phyloP scores from a whole-genome alignment of 2,329 filamentous ascomycete genomes.

The Fusarium subtropicale region DNA sequence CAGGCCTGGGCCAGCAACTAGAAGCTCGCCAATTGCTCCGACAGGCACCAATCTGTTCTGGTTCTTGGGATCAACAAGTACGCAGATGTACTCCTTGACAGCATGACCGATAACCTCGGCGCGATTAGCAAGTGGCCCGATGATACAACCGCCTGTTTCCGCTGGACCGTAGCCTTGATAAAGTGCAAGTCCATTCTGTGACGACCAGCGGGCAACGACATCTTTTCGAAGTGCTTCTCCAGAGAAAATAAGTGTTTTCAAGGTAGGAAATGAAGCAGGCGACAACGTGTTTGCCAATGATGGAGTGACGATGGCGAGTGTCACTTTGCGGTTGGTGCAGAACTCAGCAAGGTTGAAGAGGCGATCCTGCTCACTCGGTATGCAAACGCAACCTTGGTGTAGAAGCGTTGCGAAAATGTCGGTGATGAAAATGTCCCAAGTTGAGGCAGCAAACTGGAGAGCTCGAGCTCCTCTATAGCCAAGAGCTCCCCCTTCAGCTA shows the following conservation, averaged over 20 bases:
- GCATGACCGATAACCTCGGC: background rate
- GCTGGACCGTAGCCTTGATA: constrained; percentile 4
- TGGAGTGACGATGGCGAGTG: constrained; percentile 2
- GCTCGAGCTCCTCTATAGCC: background rate
- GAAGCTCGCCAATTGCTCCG: background rate
- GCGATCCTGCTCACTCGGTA: constrained; percentile 5
- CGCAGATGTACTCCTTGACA: constrained; percentile 2
- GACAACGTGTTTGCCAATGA: background rate
- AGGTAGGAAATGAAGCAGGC: background rate
- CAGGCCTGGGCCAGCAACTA: constrained; percentile 1
- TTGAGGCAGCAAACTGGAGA: constrained; percentile 2
- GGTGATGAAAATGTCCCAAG: constrained; percentile 5
- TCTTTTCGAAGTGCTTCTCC: constrained; percentile 5
- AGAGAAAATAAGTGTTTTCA: background rate
- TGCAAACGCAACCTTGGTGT: background rate
- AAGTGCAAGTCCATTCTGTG: background rate
- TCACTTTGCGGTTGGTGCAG: background rate
- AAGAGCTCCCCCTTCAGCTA: constrained; percentile 2
- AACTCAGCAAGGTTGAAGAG: constrained; percentile 4
- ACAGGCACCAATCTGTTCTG: background rate
- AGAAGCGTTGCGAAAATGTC: constrained; percentile 6
- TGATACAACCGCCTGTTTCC: constrained; percentile 5
- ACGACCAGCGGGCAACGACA: background rate
- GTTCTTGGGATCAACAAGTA: constrained; percentile 1
- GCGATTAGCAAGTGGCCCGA: background rate